Evolutionary conservation across 1,139 yeast species (phyloP).

Genomic region (Martiniozyma asiatica): DNA sequence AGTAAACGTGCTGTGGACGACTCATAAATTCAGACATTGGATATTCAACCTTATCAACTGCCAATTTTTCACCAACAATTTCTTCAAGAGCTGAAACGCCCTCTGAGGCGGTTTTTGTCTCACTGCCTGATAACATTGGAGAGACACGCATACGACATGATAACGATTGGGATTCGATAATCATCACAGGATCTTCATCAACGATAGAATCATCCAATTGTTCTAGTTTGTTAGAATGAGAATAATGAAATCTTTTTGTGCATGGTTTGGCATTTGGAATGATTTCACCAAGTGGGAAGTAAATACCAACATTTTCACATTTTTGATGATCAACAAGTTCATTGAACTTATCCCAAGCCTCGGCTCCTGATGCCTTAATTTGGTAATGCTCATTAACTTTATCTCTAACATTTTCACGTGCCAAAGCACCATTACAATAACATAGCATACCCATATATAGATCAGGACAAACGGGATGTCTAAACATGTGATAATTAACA

Average conservation of each 20-base stretch:
- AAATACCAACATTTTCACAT: slow-evolving; percentile 48
- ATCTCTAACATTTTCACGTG: slow-evolving; percentile 69
- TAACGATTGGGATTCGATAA: slow-evolving; percentile 78
- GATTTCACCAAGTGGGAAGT: slow-evolving; percentile 81
- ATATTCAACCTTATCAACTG: slow-evolving; percentile 40
- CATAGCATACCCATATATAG: slow-evolving; percentile 94
- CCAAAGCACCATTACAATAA: slow-evolving; percentile 83
- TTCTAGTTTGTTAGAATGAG: slow-evolving; percentile 21
- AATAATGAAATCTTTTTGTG: slow-evolving; percentile 35
- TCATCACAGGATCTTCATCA: slow-evolving; percentile 62
- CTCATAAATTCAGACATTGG: slow-evolving; percentile 31
- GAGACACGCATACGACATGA: slow-evolving; percentile 73
- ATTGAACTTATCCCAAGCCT: slow-evolving; percentile 59
- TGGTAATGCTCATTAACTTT: slow-evolving; percentile 38
- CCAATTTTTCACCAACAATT: slow-evolving; percentile 28
- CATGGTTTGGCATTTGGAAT: slow-evolving; percentile 69
- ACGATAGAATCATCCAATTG: slow-evolving; percentile 21
- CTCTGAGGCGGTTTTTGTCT: background rate
- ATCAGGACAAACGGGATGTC: slow-evolving; percentile 68
- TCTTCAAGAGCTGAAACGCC: slow-evolving; percentile 19
- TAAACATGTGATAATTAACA: slow-evolving; percentile 72
- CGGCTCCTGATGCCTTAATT: slow-evolving; percentile 10
- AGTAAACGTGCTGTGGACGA: slow-evolving; percentile 61
- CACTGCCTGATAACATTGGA: slow-evolving; percentile 41
- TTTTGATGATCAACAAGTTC: slow-evolving; percentile 36